A percentile compares a stretch with the other conserved stretches of the same genome.
phyloP scores from a whole-genome alignment of 1,284 basidiomycete genomes.

The Phenoliferia sp. region DNA sequence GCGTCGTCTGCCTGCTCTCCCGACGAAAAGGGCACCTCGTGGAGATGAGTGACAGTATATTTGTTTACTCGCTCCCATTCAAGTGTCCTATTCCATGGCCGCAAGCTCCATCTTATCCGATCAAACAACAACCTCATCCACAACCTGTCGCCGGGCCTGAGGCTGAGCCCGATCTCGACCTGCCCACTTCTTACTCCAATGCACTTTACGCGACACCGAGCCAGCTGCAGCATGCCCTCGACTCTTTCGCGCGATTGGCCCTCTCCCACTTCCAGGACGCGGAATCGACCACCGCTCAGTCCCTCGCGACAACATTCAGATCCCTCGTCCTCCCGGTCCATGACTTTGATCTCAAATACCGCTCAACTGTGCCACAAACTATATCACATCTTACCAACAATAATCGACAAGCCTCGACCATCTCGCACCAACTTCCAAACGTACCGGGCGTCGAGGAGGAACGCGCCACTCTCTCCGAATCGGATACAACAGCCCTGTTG shows the following conservation, averaged over 20 bases:
- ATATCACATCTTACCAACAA: neutral
- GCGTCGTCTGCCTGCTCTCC: no score
- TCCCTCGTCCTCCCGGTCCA: slow-evolving; percentile 20
- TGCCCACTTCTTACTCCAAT: neutral
- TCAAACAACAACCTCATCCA: no score
- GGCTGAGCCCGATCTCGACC: neutral
- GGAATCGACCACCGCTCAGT: slow-evolving; percentile 2
- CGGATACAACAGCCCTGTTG: no score
- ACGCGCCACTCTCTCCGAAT: no score
- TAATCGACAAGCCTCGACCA: no score
- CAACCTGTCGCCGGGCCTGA: no score
- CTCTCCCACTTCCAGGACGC: slow-evolving; percentile 9
- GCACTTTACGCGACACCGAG: neutral
- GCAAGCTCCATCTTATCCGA: neutral
- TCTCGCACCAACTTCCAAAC: no score
- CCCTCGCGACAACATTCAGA: slow-evolving; percentile 10
- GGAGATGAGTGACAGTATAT: neutral
- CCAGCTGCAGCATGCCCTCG: slow-evolving; percentile 10
- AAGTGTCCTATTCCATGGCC: neutral
- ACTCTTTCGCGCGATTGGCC: slow-evolving; percentile 23
- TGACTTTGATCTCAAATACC: slow-evolving; percentile 28
- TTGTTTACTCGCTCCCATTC: neutral
- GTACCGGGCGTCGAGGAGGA: no score
- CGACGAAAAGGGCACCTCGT: neutral
- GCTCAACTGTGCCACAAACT: slow-evolving; percentile 1